Percentiles rank a stretch among this genome's conserved stretches.
Conservation (phyloP, 2,329 filamentous ascomycete genomes). For the Exophiala oligosperma region DNA sequence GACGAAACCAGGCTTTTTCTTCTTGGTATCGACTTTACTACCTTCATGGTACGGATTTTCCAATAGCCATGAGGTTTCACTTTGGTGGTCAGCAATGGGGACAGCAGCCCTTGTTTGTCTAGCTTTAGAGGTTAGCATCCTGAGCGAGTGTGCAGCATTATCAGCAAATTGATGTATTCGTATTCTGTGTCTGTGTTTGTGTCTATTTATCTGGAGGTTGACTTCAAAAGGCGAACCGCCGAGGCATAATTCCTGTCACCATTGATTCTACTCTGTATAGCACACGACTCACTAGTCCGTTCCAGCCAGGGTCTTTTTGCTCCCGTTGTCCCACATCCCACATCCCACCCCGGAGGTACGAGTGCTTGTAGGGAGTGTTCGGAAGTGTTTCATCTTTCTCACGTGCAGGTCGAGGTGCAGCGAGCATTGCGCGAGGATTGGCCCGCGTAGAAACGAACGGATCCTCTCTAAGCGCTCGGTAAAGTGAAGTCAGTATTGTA, state of each 20-base stretch:
- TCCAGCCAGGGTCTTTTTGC: too few species aligned
- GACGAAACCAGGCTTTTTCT: not conserved
- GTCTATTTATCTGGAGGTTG: too few species aligned
- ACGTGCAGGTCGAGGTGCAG: not conserved
- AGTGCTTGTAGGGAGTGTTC: not conserved
- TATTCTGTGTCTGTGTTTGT: too few species aligned
- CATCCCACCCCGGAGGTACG: too few species aligned
- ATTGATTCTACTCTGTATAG: not conserved
- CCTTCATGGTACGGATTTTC: not conserved
- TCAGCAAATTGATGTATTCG: too few species aligned
- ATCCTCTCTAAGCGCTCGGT: not conserved
- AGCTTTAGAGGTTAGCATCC: not conserved
- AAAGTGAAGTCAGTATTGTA: not conserved
- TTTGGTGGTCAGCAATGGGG: too few species aligned
- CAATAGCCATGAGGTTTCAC: too few species aligned
- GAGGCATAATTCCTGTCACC: not conserved
- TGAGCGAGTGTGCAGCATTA: too few species aligned
- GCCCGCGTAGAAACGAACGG: not conserved
- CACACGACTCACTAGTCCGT: too few species aligned
- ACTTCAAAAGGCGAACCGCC: not conserved
- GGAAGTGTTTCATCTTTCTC: not conserved
- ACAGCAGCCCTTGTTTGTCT: not conserved
- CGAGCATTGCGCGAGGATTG: too few species aligned
- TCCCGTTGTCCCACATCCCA: too few species aligned
- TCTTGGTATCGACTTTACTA: not conserved